Evolutionary conservation across 139 green algal genomes (phyloP).

Genomic region (Medakamo hakoo): DNA sequence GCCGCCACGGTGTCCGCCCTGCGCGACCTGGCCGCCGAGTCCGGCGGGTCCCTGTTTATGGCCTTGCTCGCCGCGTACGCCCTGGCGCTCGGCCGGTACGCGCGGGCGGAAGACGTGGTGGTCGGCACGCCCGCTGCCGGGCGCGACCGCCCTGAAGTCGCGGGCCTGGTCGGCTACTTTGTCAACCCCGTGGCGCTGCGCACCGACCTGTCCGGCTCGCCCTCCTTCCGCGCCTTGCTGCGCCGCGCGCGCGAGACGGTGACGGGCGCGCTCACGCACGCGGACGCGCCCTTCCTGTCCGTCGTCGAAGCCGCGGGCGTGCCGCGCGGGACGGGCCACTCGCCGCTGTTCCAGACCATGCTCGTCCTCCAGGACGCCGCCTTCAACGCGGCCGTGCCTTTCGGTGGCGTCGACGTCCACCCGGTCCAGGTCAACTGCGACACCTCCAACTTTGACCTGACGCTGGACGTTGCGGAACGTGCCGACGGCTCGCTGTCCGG

Average conservation of each 20-base stretch:
- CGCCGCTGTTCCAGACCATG: slow-evolving; percentile 8
- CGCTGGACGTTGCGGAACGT: too few relatives aligned
- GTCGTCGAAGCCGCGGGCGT: slow-evolving; percentile 3
- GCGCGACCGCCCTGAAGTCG: background rate
- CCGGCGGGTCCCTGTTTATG: background rate
- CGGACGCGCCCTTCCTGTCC: slow-evolving; percentile 2
- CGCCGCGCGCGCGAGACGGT: too few relatives aligned
- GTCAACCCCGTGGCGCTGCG: slow-evolving; percentile 4
- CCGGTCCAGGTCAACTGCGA: too few relatives aligned
- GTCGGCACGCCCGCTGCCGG: slow-evolving; percentile 1
- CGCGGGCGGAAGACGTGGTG: background rate
- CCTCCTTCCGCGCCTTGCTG: slow-evolving; percentile 2
- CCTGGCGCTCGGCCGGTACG: background rate
- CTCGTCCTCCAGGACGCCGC: slow-evolving; percentile 8
- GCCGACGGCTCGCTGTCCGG: too few relatives aligned
- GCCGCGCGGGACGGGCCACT: background rate
- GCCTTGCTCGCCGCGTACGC: slow-evolving; percentile 4
- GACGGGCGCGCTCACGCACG: too few relatives aligned
- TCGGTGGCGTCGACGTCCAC: too few relatives aligned
- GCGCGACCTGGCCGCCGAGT: background rate
- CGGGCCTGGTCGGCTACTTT: slow-evolving; percentile 5
- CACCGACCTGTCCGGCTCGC: slow-evolving; percentile 1
- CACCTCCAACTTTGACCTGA: too few relatives aligned
- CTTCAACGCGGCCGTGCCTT: too few relatives aligned
- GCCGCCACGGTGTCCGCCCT: slow-evolving; percentile 2